A percentile compares a stretch with the other conserved stretches of the same genome.
Conservation (phyloP, 2,329 filamentous ascomycete species). For the Sporothrix brunneoviolacea region DNA sequence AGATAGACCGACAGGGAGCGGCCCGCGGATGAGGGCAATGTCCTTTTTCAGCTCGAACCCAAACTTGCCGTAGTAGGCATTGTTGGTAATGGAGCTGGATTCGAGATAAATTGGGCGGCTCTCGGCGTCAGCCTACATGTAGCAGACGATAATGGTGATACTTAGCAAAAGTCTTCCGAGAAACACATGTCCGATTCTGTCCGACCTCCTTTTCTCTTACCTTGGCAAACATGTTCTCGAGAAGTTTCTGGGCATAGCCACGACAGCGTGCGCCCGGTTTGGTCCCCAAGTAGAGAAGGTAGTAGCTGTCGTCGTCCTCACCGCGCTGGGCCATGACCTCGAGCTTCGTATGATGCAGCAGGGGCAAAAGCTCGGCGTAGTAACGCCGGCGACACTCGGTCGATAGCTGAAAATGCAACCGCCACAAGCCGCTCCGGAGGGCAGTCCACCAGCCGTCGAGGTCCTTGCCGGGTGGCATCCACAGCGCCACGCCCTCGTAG, state of each 20-base stretch:
- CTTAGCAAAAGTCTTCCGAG: constrained; percentile 14
- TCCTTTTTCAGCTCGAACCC: constrained; percentile 62
- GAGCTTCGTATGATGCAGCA: constrained; percentile 66
- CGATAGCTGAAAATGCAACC: constrained; percentile 67
- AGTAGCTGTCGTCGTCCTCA: constrained; percentile 50
- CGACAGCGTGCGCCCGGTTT: constrained; percentile 62
- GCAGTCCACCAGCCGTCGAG: constrained; percentile 68
- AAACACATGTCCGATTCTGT: too few species aligned
- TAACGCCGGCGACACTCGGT: constrained; percentile 66
- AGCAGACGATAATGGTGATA: neutral
- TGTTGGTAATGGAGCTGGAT: constrained; percentile 63
- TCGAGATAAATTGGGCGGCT: constrained; percentile 69
- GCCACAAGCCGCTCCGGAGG: constrained; percentile 70
- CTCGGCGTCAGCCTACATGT: constrained; percentile 57
- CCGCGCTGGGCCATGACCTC: constrained; percentile 56
- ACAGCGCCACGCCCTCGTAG: constrained; percentile 72
- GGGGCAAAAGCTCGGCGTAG: constrained; percentile 68
- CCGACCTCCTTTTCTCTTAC: constrained; percentile 36
- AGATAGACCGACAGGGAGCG: constrained; percentile 57
- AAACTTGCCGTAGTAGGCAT: constrained; percentile 65
- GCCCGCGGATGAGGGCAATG: constrained; percentile 54
- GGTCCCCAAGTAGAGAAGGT: constrained; percentile 77
- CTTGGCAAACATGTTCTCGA: constrained; percentile 60
- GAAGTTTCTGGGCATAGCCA: constrained; percentile 65
- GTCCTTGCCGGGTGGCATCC: constrained; percentile 69